Percentiles rank a stretch among this genome's conserved stretches.
phyloP scores from a whole-genome alignment of 1,284 basidiomycete genomes.

The Phellopilus nigrolimitatus region DNA sequence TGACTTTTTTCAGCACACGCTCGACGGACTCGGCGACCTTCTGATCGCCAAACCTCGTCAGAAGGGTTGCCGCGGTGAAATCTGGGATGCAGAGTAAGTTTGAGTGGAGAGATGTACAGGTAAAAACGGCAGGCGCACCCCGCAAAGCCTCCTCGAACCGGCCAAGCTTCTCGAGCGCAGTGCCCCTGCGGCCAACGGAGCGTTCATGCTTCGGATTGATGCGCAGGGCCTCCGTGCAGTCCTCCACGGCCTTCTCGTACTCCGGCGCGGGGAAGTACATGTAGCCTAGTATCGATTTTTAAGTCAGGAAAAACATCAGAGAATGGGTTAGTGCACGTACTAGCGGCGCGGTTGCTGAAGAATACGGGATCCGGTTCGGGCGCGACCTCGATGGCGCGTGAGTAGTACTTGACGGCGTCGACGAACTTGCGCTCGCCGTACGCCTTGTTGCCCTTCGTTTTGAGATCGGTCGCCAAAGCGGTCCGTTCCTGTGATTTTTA shows the following conservation, averaged over 20 bases:
- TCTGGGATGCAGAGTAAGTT: conserved; percentile 44
- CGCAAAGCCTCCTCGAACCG: conserved; percentile 73
- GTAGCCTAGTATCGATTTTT: conserved; percentile 54
- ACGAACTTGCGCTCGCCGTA: conserved; percentile 80
- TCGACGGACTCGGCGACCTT: conserved; percentile 81
- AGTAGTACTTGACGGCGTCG: conserved; percentile 82
- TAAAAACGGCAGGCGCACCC: conserved; percentile 41
- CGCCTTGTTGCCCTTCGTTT: conserved; percentile 85
- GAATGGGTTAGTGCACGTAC: conserved; percentile 41
- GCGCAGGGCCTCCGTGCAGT: conserved; percentile 87
- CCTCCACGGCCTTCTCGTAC: conserved; percentile 80
- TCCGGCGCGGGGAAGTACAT: conserved; percentile 86
- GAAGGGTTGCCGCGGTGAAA: conserved; percentile 92
- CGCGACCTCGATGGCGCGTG: conserved; percentile 84
- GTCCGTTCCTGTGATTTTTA: conserved; percentile 59
- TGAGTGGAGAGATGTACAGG: background rate
- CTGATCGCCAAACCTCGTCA: conserved; percentile 90
- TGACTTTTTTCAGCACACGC: conserved; percentile 85
- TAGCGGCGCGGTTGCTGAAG: conserved; percentile 97
- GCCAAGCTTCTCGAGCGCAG: conserved; percentile 78
- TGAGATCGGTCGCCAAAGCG: conserved; percentile 74
- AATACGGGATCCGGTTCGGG: conserved; percentile 90
- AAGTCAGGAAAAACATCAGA: background rate
- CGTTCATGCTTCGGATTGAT: conserved; percentile 90
- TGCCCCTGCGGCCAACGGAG: conserved; percentile 90